Percentiles rank a stretch among this genome's conserved stretches.
phyloP scores from a whole-genome alignment of 495 filamentous ascomycete genomes.

The Tuber borchii region DNA sequence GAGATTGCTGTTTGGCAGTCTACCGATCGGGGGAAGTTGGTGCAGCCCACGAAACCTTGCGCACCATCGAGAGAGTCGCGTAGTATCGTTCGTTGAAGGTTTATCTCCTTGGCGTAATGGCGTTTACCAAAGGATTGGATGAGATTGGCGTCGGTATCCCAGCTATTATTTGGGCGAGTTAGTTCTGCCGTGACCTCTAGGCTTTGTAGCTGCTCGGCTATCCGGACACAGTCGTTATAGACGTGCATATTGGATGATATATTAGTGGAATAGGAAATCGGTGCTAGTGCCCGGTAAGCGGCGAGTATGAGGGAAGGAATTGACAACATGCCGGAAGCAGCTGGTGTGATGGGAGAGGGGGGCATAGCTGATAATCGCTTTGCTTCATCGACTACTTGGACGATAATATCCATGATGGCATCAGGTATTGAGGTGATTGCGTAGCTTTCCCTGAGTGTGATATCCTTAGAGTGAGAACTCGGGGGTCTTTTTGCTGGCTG shows the following conservation, averaged over 20 bases:
- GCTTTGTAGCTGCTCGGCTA: conserved; percentile 57
- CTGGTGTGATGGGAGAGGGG: conserved; percentile 57
- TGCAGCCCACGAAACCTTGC: conserved; percentile 59
- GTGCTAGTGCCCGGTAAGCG: conserved; percentile 82
- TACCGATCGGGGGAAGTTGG: conserved; percentile 54
- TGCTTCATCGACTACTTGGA: conserved; percentile 50
- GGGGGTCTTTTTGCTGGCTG: conserved; percentile 3
- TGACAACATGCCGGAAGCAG: conserved; percentile 66
- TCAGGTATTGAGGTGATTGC: conserved; percentile 80
- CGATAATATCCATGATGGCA: conserved; percentile 63
- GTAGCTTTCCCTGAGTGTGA: conserved; percentile 80
- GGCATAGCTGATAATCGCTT: conserved; percentile 35
- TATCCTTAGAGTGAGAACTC: conserved; percentile 46
- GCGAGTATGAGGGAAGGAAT: conserved; percentile 79
- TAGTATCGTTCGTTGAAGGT: conserved; percentile 72
- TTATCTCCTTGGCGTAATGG: conserved; percentile 81
- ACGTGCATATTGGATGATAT: conserved; percentile 53
- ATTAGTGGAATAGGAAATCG: conserved; percentile 64
- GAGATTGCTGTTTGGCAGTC: conserved; percentile 67
- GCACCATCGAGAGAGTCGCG: conserved; percentile 76
- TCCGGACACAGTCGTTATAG: conserved; percentile 83
- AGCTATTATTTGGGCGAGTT: conserved; percentile 51
- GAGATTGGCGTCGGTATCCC: conserved; percentile 64
- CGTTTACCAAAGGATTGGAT: conserved; percentile 74
- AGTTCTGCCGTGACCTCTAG: conserved; percentile 42